These are phyloP conservation scores for Zhuliangozyma blackwelliae DNA, from an alignment of 1,139 yeast genomes.

Conservation along the genomic window DNA sequence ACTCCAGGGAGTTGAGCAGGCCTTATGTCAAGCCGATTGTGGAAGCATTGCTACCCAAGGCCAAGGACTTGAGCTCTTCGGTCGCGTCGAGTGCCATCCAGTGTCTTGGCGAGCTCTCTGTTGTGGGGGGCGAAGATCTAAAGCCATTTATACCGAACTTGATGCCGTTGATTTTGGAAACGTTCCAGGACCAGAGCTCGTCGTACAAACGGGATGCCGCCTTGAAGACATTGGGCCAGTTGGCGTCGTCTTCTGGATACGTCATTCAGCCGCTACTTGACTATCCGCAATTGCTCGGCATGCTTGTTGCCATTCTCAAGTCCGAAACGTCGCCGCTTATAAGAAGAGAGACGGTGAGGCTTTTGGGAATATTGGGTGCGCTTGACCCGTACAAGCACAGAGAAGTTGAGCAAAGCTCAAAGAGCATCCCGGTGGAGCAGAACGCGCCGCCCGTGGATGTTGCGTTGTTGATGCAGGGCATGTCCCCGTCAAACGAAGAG, in stretches of 20 bases:
- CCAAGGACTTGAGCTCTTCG: slow-evolving; percentile 66
- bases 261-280: slow-evolving; percentile 91
- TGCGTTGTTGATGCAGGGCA: slow-evolving; percentile 85
- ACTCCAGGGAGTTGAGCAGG: slow-evolving; percentile 74
- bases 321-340: slow-evolving; percentile 72
- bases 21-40: slow-evolving; percentile 90
- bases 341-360: slow-evolving; percentile 80
- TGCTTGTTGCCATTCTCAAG: slow-evolving; percentile 74
- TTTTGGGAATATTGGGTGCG: slow-evolving; percentile 92
- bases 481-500: slow-evolving; percentile 90
- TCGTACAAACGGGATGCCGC: slow-evolving; percentile 87
- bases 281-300: slow-evolving; percentile 82
- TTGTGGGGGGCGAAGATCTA: slow-evolving; percentile 85
- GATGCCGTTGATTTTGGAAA: slow-evolving; percentile 84
- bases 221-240: slow-evolving; percentile 77
- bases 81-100: slow-evolving; percentile 83
- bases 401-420: slow-evolving; percentile 76
- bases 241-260: slow-evolving; percentile 88
- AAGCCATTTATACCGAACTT: slow-evolving; percentile 65
- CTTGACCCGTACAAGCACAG: slow-evolving; percentile 94
- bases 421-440: slow-evolving; percentile 63
- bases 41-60: slow-evolving; percentile 74
- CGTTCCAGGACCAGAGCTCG: slow-evolving; percentile 89
- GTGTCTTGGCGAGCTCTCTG: slow-evolving; percentile 87
- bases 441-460: slow-evolving; percentile 89